Percentiles rank a stretch among this genome's conserved stretches.
Conservation (phyloP, 805 yeast genomes). For the Myxozyma neotropica region DNA sequence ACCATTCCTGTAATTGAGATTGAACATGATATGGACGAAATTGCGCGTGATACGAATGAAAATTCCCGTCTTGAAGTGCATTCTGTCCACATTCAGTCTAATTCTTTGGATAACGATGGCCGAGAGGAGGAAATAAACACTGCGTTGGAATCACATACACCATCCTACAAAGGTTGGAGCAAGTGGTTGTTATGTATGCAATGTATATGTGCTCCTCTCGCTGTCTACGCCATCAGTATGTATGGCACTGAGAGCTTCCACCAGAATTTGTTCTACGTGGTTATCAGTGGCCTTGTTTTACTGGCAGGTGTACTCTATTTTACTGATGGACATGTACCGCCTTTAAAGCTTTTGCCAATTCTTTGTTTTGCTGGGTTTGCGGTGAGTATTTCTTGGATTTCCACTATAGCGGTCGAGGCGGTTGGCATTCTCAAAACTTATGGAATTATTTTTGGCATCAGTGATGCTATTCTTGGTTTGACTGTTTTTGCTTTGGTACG, state of each 20-base stretch:
- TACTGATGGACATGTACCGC: slow-evolving; percentile 20
- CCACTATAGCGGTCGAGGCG: slow-evolving; percentile 69
- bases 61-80: no score
- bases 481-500: slow-evolving; percentile 74
- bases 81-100: slow-evolving; percentile 12
- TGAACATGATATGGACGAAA: slow-evolving; percentile 5
- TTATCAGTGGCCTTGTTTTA: slow-evolving; percentile 10
- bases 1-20: slow-evolving; percentile 42
- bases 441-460: slow-evolving; percentile 60
- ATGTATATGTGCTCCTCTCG: slow-evolving; percentile 40
- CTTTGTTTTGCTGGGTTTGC: slow-evolving; percentile 58
- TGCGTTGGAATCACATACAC: slow-evolving; percentile 31
- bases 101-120: background rate
- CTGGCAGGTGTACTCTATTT: slow-evolving; percentile 2
- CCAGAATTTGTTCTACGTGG: slow-evolving; percentile 1
- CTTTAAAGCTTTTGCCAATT: slow-evolving; percentile 18
- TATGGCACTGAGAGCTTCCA: slow-evolving; percentile 7
- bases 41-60: background rate
- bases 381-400: slow-evolving; percentile 67
- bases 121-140: background rate
- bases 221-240: slow-evolving; percentile 36
- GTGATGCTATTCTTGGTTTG: slow-evolving; percentile 81
- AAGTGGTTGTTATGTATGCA: slow-evolving; percentile 42
- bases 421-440: slow-evolving; percentile 64
- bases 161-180: slow-evolving; percentile 26